Percentiles rank a stretch among this genome's conserved stretches.
These are phyloP conservation scores for Agapanthus africanus DNA, from an alignment of 106 monocot genomes.

Conservation along the genomic window DNA sequence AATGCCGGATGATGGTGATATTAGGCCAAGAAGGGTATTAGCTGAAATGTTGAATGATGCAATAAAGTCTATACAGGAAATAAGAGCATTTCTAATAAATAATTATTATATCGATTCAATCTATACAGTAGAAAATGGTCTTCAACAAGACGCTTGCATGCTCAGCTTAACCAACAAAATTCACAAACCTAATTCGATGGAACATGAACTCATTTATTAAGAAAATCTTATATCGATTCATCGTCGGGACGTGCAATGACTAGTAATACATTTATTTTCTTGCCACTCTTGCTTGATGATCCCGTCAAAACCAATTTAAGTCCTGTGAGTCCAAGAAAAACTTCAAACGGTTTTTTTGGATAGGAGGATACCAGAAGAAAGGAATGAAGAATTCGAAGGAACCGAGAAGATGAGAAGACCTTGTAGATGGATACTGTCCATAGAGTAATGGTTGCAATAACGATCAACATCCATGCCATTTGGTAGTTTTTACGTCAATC, in stretches of 20 bases:
- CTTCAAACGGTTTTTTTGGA: background rate
- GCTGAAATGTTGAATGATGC: too few species aligned
- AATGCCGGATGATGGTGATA: too few species aligned
- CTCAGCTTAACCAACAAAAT: too few species aligned
- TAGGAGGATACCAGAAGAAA: slow-evolving; percentile 2
- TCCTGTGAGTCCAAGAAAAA: too few species aligned
- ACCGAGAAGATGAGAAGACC: slow-evolving; percentile 13
- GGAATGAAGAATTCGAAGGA: slow-evolving; percentile 6
- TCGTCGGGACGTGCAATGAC: slow-evolving; percentile 93
- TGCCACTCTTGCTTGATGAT: slow-evolving; percentile 20
- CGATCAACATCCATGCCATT: slow-evolving; percentile 23
- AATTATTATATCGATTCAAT: too few species aligned
- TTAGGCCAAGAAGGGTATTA: too few species aligned
- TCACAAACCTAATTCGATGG: too few species aligned
- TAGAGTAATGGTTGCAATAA: background rate
- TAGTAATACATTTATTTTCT: slow-evolving; percentile 54
- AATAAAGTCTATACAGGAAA: too few species aligned
- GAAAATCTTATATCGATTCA: slow-evolving; percentile 74
- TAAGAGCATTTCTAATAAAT: too few species aligned
- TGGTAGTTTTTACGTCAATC: too few species aligned
- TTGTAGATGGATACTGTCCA: slow-evolving; percentile 25
- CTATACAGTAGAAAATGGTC: too few species aligned
- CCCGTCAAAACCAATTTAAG: background rate
- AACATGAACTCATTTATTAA: background rate
- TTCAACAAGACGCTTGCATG: too few species aligned